These are phyloP conservation scores for Nothopassalora personata DNA, from an alignment of 2,329 filamentous ascomycete genomes.

Conservation along the genomic window DNA sequence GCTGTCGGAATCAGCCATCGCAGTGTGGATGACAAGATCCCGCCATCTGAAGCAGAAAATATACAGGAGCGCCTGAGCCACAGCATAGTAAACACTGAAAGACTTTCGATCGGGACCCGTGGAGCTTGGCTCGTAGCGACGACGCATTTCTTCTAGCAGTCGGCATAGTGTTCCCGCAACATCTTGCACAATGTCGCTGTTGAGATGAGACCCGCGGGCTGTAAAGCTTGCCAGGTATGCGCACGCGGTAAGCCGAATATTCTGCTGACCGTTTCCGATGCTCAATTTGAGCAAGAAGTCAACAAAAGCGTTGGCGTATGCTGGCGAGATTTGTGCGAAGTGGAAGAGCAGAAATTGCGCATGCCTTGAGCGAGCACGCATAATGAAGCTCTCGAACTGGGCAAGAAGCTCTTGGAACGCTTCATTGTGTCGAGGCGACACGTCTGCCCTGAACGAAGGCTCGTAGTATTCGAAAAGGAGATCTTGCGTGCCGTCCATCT, in stretches of 20 bases:
- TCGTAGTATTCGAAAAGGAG: constrained; percentile 80
- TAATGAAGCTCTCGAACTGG: constrained; percentile 81
- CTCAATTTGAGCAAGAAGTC: constrained; percentile 72
- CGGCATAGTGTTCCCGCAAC: constrained; percentile 75
- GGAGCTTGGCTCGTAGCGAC: constrained; percentile 65
- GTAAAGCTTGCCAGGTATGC: constrained; percentile 94
- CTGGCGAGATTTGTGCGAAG: constrained; percentile 76
- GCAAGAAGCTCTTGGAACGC: constrained; percentile 73
- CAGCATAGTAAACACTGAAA: constrained; percentile 79
- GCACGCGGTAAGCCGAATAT: constrained; percentile 74
- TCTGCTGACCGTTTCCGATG: constrained; percentile 73
- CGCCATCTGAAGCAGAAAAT: constrained; percentile 98
- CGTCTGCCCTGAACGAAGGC: constrained; percentile 62
- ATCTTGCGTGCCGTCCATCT: constrained; percentile 87
- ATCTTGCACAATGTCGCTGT: constrained; percentile 67
- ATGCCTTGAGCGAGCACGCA: constrained; percentile 86
- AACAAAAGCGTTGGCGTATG: constrained; percentile 76
- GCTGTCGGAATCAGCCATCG: constrained; percentile 31
- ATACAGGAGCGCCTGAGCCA: constrained; percentile 84
- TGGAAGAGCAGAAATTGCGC: constrained; percentile 96
- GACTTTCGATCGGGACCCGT: constrained; percentile 78
- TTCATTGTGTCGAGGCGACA: constrained; percentile 57
- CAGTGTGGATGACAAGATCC: constrained; percentile 64
- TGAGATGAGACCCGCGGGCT: constrained; percentile 78
- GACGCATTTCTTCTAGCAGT: constrained; percentile 71